Evolutionary conservation across 2,329 filamentous ascomycete genomes (phyloP), one percentile per base, ranked within the genome.

Genomic region (Fusarium sacchari): DNA sequence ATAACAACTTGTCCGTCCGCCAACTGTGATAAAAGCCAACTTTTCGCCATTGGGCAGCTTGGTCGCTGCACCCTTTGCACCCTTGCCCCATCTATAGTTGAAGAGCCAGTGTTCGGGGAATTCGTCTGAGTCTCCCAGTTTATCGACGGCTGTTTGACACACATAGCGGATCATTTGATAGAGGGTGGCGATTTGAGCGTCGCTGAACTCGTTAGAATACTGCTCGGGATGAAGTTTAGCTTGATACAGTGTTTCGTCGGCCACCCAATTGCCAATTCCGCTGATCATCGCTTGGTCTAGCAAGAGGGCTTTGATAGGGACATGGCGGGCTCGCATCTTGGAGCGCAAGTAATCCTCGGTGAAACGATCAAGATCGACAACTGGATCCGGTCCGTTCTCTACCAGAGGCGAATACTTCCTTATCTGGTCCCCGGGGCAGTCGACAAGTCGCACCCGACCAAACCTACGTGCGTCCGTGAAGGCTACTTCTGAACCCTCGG

Each of bases 241-340:
- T 76, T 98, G 92, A 79, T 95, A 99, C 58, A 99, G 85, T 12
- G 97, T 92, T 81, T 99, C 96, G 79, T 99, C 96, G 2, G 92
- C 95, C 60, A 99, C 96, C 96, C 96, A 99, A 80, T 98, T 98
- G 0, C 96, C 96, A 71, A 99, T 94, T 13, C 96, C 96, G 78
- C 93, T 96, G 69, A 98, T 93, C 80, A 93, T 93, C 24, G 90
- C 88, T 82, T 99, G 96, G 79, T 98, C 94, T 7, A 98, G 87
- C 18, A 99, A 85, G 26, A 98, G 86, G 0, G 95, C 94, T 81
- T 98, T 98, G 73, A 98, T 89, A 0, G 96, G 95, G 1, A 98
- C 93, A 77, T 90, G 94, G 61, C 96, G 95, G 64, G 88, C 90
- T 56, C 83, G 86, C 84, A 98, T 86, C 81, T 94, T 93, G 62